Conservation (phyloP, 2,329 filamentous ascomycete species). For the Gaeumannomyces tritici region DNA sequence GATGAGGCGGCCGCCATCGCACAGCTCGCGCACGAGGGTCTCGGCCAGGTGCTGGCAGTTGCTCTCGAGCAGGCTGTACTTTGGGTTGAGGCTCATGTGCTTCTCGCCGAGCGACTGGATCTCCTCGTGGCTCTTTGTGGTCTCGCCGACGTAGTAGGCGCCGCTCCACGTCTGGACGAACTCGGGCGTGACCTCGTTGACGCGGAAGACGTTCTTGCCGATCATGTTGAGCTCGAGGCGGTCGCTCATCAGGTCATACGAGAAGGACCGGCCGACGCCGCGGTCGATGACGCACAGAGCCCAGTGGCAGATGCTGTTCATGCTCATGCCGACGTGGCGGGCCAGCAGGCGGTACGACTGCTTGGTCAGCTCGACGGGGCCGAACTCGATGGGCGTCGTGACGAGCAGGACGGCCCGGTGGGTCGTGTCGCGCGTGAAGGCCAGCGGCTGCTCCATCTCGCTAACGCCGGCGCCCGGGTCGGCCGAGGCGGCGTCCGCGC, state of each 20-base stretch:
- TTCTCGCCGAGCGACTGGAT: constrained; percentile 18
- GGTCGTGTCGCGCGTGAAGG: neutral
- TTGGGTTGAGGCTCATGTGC: constrained; percentile 13
- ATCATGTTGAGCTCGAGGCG: constrained; percentile 16
- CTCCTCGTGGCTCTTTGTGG: constrained; percentile 18
- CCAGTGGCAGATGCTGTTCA: constrained; percentile 19
- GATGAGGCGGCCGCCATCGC: constrained; percentile 19
- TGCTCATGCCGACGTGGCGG: constrained; percentile 18
- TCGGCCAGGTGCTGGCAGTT: constrained; percentile 23
- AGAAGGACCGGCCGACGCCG: constrained; percentile 12
- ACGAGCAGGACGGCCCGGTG: constrained; percentile 16
- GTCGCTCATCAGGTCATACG: constrained; percentile 21
- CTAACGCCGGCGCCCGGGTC: neutral
- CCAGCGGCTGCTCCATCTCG: constrained; percentile 2
- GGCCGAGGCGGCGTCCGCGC: neutral
- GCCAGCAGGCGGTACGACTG: constrained; percentile 17
- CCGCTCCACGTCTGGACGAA: constrained; percentile 18
- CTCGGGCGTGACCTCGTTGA: constrained; percentile 17
- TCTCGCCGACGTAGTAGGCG: constrained; percentile 22
- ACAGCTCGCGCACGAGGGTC: constrained; percentile 18
- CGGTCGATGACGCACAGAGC: constrained; percentile 18
- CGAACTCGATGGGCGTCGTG: constrained; percentile 18
- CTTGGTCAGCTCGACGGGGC: constrained; percentile 16
- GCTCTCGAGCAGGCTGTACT: constrained; percentile 19
- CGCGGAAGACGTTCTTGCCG: constrained; percentile 18